A percentile compares a stretch with the other conserved stretches of the same genome.
phyloP scores from a whole-genome alignment of 2,329 filamentous ascomycete species.

The Trichoderma guizhouense region DNA sequence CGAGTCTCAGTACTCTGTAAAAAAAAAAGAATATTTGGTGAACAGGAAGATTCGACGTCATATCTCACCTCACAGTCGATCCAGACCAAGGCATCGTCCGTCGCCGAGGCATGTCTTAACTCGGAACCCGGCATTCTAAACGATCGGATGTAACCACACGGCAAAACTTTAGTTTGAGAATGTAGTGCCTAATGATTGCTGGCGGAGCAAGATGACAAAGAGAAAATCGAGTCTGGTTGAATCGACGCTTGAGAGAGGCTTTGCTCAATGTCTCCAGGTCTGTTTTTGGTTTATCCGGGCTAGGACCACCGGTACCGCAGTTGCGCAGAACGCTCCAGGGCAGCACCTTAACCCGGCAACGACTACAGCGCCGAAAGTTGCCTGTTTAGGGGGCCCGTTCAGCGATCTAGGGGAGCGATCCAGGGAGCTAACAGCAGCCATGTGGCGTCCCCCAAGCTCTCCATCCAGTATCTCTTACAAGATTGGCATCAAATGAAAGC shows the following conservation, averaged over 20 bases:
- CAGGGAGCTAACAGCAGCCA: background rate
- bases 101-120: background rate
- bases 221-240: background rate
- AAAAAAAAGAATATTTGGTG: background rate
- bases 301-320: background rate
- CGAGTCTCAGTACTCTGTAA: background rate
- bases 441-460: background rate
- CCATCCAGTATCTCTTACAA: background rate
- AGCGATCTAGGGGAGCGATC: background rate
- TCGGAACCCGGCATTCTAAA: background rate
- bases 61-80: conserved; percentile 63
- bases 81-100: conserved; percentile 70
- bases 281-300: background rate
- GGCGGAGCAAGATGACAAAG: background rate
- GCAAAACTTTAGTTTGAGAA: background rate
- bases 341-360: background rate
- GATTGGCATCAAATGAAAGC: background rate
- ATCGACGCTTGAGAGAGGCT: background rate
- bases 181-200: background rate
- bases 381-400: background rate
- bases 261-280: background rate
- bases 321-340: background rate
- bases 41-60: background rate
- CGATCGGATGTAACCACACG: conserved; percentile 11
- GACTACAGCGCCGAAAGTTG: background rate